Evolutionary conservation across 2,329 filamentous ascomycete species (phyloP), one percentile per base, ranked within the genome.

Genomic region (Biscogniauxia sp.): DNA sequence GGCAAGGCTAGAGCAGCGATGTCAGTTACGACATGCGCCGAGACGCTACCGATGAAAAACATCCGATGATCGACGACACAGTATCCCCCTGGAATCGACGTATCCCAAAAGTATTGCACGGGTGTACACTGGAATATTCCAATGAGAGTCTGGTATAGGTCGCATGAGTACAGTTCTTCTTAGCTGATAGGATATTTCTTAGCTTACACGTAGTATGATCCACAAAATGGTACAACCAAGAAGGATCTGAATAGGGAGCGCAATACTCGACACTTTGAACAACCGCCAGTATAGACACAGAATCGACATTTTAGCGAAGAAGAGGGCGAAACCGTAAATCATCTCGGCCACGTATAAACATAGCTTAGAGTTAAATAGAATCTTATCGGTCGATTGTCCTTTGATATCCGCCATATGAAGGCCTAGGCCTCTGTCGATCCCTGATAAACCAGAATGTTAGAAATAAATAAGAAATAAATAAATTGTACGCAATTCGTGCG

Each of bases 81-180:
- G 13, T 65, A 61, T 1, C 63, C 65, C 2, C 64, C 67, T 2
- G 57, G 17, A 26, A 74, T 65, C 2, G 63, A 59, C 9, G 66
- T 65, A 20, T 73, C 66, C 75, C 74, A 77, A 26, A 74, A 72
- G 2, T 67, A 70, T 20, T 72, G 68, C 0, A 76, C 61, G 0
- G 75, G 75, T 4, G 73, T 45, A 51, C 75, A 76, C 52, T 73
- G 72, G 26, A 76, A 71, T 1, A 72, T 70, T 1, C 69, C 69
- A 32, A 76, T 59, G 26, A 76, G 72, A 0, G 72, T 71, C 61
- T 68, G 32, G 37, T 45, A 15, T 3, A n/a, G 2, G 11, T 45
- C 11, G 37, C 17, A 45, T 45, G 17, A 45, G 37, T 45, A 45
- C 2, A n/a, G 37, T 15, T 45, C 2, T 17, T 45, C 11, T 45